Evolutionary conservation across 2,329 filamentous ascomycete species (phyloP), one percentile per base, ranked within the genome.

Genomic region (Fusarium fujikuroi): DNA sequence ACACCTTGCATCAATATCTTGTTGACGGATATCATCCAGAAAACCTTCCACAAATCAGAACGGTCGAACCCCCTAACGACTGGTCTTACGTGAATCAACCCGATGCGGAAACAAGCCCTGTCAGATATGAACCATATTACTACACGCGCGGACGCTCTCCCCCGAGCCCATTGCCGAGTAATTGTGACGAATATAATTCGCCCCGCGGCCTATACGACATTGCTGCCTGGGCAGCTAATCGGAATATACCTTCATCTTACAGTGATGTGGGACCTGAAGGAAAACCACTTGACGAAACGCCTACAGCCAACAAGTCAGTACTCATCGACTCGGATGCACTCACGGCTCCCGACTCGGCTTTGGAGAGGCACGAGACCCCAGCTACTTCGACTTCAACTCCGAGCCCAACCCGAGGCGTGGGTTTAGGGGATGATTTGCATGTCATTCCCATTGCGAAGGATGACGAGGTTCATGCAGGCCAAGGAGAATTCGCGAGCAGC

Each of bases 81-180:
- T 88, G 86, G 85, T 79, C 83, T 21, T 84, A 83, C 70, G 80
- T 80, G 53, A 80, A 80, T 34, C 81, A 81, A 40, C 79, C 81
- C 3, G 83, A 82, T 65, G 80, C 80, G 47, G 81, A 84, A 47
- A 70, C 78, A 78, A 76, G 77, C 75, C 60, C 80, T 64, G 54
- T 81, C 72, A 53, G 78, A 78, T 69, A 85, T 23, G 85, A 87
- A 37, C 79, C 83, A 3, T 84, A 85, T 74, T 86, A 85, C 71
- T 85, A 86, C 10, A 82, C 81, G 16, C 82, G 88, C 49, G 88
- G 88, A 10, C 84, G 88, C 36, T 90, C 88, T 30, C 87, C 87
- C 3, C 86, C 87, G 1, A 88, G 87, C 44, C 86, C 86, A 18
- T 76, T 85, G 40, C 85, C 86, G 25, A 86, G 83, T 66, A 82